These are phyloP conservation scores for Allantophomopsis lycopodina DNA, from an alignment of 2,329 filamentous ascomycete genomes.

Conservation along the genomic window DNA sequence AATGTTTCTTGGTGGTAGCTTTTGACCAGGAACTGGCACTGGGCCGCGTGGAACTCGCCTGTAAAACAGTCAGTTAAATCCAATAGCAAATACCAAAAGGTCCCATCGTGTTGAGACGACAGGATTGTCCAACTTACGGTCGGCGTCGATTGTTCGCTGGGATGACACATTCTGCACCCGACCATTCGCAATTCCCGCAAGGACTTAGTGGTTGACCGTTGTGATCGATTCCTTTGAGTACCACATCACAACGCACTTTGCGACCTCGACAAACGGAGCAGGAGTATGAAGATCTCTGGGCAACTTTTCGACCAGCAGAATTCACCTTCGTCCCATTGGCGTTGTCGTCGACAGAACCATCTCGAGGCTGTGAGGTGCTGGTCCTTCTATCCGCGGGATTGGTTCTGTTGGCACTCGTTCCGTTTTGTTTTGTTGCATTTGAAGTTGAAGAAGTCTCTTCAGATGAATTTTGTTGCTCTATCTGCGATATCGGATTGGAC, in stretches of 20 bases:
- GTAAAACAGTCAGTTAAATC: not conserved
- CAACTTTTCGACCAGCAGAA: conserved; percentile 24
- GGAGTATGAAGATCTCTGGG: conserved; percentile 80
- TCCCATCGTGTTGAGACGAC: conserved; percentile 4
- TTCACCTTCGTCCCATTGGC: conserved; percentile 8
- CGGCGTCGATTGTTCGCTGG: conserved; percentile 49
- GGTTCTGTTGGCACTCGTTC: too few species aligned
- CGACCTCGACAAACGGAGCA: conserved; percentile 80
- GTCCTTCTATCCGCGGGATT: conserved; percentile 2
- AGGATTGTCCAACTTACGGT: conserved; percentile 33
- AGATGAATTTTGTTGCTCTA: too few species aligned
- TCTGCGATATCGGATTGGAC: too few species aligned
- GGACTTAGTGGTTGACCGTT: conserved; percentile 2
- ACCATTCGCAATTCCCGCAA: conserved; percentile 21
- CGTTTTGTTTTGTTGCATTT: too few species aligned
- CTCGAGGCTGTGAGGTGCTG: conserved; percentile 55
- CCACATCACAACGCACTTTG: conserved; percentile 85
- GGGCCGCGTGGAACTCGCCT: not conserved
- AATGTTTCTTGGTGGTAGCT: too few species aligned
- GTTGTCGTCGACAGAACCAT: conserved; percentile 18
- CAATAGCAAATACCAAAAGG: not conserved
- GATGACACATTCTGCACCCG: conserved; percentile 34
- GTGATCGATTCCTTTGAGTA: conserved; percentile 9
- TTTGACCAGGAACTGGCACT: too few species aligned
- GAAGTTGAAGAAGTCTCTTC: too few species aligned